Percentiles rank a stretch among this genome's conserved stretches.
These are phyloP conservation scores for Nepenthes mirabilis DNA, from an alignment of 148 eudicot species.

Conservation along the genomic window DNA sequence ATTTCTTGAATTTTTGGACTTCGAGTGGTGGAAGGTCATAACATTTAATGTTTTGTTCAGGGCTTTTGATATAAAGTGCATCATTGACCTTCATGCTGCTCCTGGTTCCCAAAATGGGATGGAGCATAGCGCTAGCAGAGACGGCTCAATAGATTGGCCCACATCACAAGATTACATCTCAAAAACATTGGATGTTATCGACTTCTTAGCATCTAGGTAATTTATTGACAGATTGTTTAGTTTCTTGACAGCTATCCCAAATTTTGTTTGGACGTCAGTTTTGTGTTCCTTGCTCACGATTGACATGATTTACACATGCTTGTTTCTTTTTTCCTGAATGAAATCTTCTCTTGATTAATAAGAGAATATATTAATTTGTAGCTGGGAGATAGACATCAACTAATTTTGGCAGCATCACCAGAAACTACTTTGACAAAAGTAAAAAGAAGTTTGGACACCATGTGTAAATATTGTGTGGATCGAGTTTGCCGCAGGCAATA, in stretches of 20 bases:
- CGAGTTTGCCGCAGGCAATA: neutral
- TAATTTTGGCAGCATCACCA: no score
- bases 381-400: no score
- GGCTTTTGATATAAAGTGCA: slow-evolving; percentile 59
- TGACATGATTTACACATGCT: neutral
- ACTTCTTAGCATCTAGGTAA: slow-evolving; percentile 68
- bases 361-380: no score
- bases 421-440: no score
- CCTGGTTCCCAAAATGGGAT: slow-evolving; percentile 84
- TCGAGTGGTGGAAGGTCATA: neutral
- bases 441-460: no score
- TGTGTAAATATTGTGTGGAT: neutral
- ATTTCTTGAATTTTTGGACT: neutral
- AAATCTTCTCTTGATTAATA: no score
- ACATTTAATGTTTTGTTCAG: slow-evolving; percentile 22
- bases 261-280: neutral
- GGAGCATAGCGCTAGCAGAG: slow-evolving; percentile 84
- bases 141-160: slow-evolving; percentile 67
- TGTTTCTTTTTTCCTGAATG: no score
- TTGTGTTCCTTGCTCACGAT: neutral
- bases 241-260: neutral
- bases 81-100: slow-evolving; percentile 79
- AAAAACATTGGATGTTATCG: slow-evolving; percentile 46
- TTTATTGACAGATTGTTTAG: neutral
- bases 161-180: slow-evolving; percentile 42